Evolutionary conservation across 495 filamentous ascomycete genomes (phyloP).

Genomic region (Glarea lozoyensis): DNA sequence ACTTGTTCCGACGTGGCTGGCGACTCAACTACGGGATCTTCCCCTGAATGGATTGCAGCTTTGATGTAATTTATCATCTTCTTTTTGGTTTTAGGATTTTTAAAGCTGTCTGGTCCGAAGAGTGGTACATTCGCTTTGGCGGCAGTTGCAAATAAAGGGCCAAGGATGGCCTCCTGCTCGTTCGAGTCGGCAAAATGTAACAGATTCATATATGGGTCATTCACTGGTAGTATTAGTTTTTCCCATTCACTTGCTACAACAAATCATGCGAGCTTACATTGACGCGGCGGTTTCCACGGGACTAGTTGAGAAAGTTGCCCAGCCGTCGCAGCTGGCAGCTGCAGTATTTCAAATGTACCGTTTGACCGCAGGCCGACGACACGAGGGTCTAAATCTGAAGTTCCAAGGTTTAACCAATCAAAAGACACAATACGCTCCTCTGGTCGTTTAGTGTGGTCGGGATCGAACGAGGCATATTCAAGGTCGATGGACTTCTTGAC

Average conservation of each 20-base stretch:
- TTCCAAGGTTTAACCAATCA: constrained; percentile 67
- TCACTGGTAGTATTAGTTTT: constrained; percentile 25
- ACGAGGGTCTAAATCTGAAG: constrained; percentile 50
- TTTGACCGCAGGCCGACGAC: constrained; percentile 60
- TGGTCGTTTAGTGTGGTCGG: constrained; percentile 33
- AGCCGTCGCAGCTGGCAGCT: constrained; percentile 47
- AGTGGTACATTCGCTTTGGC: constrained; percentile 31
- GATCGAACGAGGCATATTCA: constrained; percentile 36
- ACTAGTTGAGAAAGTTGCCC: constrained; percentile 37
- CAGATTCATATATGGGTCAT: constrained; percentile 31
- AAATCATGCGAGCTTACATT: constrained; percentile 6
- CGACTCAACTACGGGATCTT: constrained; percentile 19
- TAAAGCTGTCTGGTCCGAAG: constrained; percentile 31
- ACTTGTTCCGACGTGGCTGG: constrained; percentile 20
- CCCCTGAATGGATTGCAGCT: constrained; percentile 21
- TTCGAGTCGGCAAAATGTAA: constrained; percentile 37
- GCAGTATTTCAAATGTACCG: constrained; percentile 57
- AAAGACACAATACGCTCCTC: constrained; percentile 70
- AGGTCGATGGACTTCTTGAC: constrained; percentile 43
- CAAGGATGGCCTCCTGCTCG: constrained; percentile 30
- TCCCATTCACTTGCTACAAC: constrained; percentile 1
- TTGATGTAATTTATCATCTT: constrained; percentile 26
- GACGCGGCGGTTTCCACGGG: constrained; percentile 24
- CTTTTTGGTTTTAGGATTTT: constrained; percentile 4
- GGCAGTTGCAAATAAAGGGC: constrained; percentile 32